Base-by-base conservation (phyloP, 2,329 filamentous ascomycete genomes). In the Nemania sp. region DNA sequence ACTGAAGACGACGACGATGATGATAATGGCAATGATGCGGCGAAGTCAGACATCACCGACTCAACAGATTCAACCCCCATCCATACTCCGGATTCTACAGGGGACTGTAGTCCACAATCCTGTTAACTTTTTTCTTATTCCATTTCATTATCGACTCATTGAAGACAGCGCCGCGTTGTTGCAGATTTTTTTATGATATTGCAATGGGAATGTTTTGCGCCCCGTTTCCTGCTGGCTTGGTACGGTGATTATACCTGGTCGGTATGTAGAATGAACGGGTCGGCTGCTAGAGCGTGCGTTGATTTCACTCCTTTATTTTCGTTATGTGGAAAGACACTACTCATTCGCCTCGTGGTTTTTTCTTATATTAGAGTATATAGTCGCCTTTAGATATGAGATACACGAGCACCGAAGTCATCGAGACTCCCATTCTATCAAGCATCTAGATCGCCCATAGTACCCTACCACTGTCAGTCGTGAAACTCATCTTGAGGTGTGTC, bases 1-100 rank as follows among this genome's bases (percentile, higher is more conserved):
- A 61, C 56, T 3, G 60, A 62, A 41, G 47, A 31, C 1, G 66
- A 66, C n/a, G 64, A 63, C 23, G 64, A 67, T 37, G 62, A 43
- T 39, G 31, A 40, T 19, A 24, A 53, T 17, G 45, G 47, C 9
- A 24, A 46, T 28, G 40, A 67, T 20, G 56, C 56, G 19, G 57
- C 53, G 9, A 66, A 62, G 57, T 67, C 66, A 12, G 66, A 67
- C 37, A 50, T 61, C n/a, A 62, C 63, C 8, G 66, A 68, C 52
- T 66, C 64, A n/a, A 57, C 61, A 9, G 64, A 66, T 37, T 63
- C 59, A 9, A 61, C 64, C 7, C 61, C 64, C 0, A 65, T 68
- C 26, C 40, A 54, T 6, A 68, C 66, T 0, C 66, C 66, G 1
- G 62, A 67, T 49, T 66, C 64, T 7, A 60, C 33, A 22, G 52